These are phyloP conservation scores for Adansonia rubrostipa DNA, from an alignment of 441 rosid species.

Conservation along the genomic window DNA sequence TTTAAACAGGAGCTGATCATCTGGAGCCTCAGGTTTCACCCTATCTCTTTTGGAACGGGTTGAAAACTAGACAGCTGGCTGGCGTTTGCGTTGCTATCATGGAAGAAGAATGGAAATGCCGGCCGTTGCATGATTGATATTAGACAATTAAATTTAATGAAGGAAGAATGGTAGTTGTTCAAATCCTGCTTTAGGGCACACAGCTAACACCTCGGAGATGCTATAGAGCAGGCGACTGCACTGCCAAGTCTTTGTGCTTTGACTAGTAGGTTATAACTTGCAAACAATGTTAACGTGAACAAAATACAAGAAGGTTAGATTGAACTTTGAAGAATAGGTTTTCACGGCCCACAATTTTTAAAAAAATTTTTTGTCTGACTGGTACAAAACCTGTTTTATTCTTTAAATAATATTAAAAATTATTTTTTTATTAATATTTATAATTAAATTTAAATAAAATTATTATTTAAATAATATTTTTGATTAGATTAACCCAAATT, in stretches of 20 bases:
- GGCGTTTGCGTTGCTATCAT: background rate
- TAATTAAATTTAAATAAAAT: too few species aligned
- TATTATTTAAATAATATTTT: too few species aligned
- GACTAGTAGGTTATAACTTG: constrained; percentile 1
- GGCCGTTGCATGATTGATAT: background rate
- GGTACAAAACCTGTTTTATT: too few species aligned
- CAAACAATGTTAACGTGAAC: background rate
- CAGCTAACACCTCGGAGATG: constrained; percentile 9
- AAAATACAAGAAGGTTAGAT: background rate
- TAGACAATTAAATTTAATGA: constrained; percentile 8
- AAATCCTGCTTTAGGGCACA: background rate
- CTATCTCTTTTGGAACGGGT: too few species aligned
- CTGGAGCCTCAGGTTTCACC: too few species aligned
- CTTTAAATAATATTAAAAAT: too few species aligned
- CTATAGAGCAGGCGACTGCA: background rate
- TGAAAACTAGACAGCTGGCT: too few species aligned
- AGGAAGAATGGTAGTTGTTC: constrained; percentile 16
- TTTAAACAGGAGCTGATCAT: background rate
- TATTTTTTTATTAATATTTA: too few species aligned
- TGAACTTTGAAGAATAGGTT: background rate
- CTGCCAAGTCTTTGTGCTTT: constrained; percentile 6
- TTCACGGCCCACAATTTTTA: too few species aligned
- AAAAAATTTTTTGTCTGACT: too few species aligned
- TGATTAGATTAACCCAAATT: too few species aligned
- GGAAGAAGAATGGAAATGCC: background rate